phyloP scores from a whole-genome alignment of 2,329 filamentous ascomycete species.

The Diaporthe caulivora region DNA sequence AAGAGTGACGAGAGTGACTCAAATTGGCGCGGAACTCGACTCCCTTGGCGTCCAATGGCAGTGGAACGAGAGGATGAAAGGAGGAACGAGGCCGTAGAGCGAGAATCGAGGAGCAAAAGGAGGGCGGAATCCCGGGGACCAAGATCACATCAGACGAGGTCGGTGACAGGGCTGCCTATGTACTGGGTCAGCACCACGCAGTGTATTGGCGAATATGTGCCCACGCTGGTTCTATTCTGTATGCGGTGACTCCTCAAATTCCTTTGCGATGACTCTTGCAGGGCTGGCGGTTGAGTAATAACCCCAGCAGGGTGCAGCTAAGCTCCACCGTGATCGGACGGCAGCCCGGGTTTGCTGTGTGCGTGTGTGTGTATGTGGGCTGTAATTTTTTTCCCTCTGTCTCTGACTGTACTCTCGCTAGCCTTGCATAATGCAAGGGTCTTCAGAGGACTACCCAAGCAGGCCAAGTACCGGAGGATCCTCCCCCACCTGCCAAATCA shows the following conservation, averaged over 20 bases:
- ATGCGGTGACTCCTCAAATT: constrained; percentile 8
- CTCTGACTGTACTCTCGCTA: not conserved
- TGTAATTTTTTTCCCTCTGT: constrained; percentile 1
- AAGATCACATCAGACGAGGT: constrained; percentile 26
- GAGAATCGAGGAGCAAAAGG: not conserved
- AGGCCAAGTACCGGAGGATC: not conserved
- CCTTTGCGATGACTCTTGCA: constrained; percentile 25
- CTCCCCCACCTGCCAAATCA: constrained; percentile 24
- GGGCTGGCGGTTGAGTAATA: constrained; percentile 29
- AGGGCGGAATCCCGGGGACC: not conserved
- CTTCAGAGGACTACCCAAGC: not conserved
- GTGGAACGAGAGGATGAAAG: not conserved
- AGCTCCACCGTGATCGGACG: constrained; percentile 29
- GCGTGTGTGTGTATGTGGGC: no score
- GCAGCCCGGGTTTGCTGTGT: constrained; percentile 7
- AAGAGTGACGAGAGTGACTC: not conserved
- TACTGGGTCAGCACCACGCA: not conserved
- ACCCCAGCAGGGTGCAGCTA: constrained; percentile 13
- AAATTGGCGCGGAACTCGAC: not conserved
- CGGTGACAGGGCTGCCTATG: constrained; percentile 7
- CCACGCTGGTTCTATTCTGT: constrained; percentile 18
- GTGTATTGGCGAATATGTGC: not conserved
- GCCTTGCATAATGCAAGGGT: constrained; percentile 27
- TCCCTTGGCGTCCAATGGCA: constrained; percentile 1
- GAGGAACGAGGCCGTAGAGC: not conserved